These are phyloP conservation scores for Aureobasidium leucospermi DNA, from an alignment of 2,329 filamentous ascomycete genomes.

Conservation along the genomic window DNA sequence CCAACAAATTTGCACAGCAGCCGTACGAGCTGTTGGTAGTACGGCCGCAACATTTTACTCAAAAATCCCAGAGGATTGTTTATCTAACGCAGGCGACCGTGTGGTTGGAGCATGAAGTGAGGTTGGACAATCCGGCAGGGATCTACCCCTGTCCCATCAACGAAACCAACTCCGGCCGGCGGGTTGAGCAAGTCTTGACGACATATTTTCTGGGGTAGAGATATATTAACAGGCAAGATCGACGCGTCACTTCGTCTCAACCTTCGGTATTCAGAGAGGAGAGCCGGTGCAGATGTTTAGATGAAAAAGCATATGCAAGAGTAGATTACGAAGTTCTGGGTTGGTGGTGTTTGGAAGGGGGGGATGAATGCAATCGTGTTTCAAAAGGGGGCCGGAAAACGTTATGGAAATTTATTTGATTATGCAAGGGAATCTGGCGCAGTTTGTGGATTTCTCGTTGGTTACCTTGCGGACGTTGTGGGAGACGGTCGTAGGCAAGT, in stretches of 20 bases:
- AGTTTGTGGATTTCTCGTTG: neutral
- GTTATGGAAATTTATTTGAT: neutral
- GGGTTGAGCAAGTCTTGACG: conserved; percentile 7
- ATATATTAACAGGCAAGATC: neutral
- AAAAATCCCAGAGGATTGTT: neutral
- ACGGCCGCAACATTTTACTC: neutral
- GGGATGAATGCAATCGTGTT: neutral
- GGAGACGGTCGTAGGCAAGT: neutral
- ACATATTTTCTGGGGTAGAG: conserved; percentile 6
- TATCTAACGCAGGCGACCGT: neutral
- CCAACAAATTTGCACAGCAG: neutral
- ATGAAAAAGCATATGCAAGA: neutral
- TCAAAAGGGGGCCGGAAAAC: neutral
- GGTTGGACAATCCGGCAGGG: neutral
- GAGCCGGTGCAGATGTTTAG: conserved; percentile 3
- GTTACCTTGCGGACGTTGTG: neutral
- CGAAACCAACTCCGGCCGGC: neutral
- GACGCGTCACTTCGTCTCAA: neutral
- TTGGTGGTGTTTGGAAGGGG: neutral
- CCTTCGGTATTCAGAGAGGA: neutral
- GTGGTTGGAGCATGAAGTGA: neutral
- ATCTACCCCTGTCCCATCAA: neutral
- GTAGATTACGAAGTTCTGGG: neutral
- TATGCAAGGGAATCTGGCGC: too few species aligned
- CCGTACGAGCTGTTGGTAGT: neutral